phyloP scores from a whole-genome alignment of 116 monocot genomes.

The Trichopus zeylanicus region DNA sequence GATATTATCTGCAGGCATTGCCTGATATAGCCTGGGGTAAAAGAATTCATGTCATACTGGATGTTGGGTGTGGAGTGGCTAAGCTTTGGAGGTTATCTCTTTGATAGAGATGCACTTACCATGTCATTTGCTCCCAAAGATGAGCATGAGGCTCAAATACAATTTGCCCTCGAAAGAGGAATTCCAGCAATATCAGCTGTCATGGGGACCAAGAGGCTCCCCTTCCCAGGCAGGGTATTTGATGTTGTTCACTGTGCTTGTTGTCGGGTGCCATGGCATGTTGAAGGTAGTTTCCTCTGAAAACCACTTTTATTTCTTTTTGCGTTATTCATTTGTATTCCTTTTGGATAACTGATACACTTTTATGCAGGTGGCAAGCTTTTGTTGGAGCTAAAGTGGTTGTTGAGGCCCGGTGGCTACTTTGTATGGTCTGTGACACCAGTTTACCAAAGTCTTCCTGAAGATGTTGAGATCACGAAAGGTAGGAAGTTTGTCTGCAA shows the following conservation, averaged over 20 bases:
- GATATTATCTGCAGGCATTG: conserved; percentile 39
- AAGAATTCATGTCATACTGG: conserved; percentile 62
- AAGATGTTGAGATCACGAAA: conserved; percentile 81
- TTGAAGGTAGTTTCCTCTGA: conserved; percentile 46
- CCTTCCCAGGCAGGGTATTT: conserved; percentile 71
- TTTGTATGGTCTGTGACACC: conserved; percentile 97
- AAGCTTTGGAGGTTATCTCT: conserved; percentile 93
- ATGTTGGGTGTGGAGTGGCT: conserved; percentile 98
- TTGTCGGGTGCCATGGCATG: conserved; percentile 92
- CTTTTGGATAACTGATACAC: conserved; percentile 7
- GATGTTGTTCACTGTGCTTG: conserved; percentile 95
- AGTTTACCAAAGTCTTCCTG: conserved; percentile 51
- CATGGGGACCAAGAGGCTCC: conserved; percentile 92
- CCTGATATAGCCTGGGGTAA: conserved; percentile 89
- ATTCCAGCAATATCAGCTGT: conserved; percentile 93
- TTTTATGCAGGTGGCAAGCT: conserved; percentile 72
- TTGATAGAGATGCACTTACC: conserved; percentile 79
- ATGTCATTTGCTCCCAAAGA: conserved; percentile 99
- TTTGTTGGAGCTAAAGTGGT: conserved; percentile 75
- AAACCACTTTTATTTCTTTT: not conserved
- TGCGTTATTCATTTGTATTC: not conserved
- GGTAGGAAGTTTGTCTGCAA: conserved; percentile 27
- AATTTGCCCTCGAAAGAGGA: conserved; percentile 96
- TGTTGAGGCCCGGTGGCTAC: conserved; percentile 87
- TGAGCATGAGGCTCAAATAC: conserved; percentile 96